phyloP scores from a whole-genome alignment of 768 basidiomycete genomes.

The Mycena sanguinolenta region DNA sequence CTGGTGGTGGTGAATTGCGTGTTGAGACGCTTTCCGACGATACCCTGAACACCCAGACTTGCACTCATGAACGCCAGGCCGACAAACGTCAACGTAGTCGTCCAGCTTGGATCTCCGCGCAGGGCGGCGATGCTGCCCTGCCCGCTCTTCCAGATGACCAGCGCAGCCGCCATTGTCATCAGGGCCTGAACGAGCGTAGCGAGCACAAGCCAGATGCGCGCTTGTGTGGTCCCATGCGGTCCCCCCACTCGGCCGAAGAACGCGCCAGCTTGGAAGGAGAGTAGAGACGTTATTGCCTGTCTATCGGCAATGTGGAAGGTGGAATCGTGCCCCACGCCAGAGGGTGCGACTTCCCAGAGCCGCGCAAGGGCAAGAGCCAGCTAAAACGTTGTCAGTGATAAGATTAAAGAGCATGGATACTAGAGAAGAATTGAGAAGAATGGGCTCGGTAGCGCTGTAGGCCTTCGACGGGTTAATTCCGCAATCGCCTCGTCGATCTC shows the following conservation, averaged over 20 bases:
- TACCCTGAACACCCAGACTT: slow-evolving; percentile 87
- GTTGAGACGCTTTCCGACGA: slow-evolving; percentile 84
- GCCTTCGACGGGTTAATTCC: too few relatives aligned
- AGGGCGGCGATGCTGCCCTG: slow-evolving; percentile 64
- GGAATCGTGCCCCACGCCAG: slow-evolving; percentile 58
- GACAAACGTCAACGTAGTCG: slow-evolving; percentile 73
- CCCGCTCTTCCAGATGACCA: slow-evolving; percentile 79
- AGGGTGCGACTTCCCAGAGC: slow-evolving; percentile 69
- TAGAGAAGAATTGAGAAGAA: slow-evolving; percentile 8
- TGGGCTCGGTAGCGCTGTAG: too few relatives aligned
- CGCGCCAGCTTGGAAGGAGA: slow-evolving; percentile 83
- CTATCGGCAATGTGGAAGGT: slow-evolving; percentile 84
- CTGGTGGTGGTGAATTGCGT: slow-evolving; percentile 87
- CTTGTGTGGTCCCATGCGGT: slow-evolving; percentile 78
- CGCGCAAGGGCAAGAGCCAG: slow-evolving; percentile 85
- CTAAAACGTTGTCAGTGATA: slow-evolving; percentile 50
- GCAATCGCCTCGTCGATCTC: too few relatives aligned
- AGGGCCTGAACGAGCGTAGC: slow-evolving; percentile 83
- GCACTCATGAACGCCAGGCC: slow-evolving; percentile 87
- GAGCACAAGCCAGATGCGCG: slow-evolving; percentile 78
- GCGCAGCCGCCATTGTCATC: slow-evolving; percentile 79
- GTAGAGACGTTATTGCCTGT: slow-evolving; percentile 83
- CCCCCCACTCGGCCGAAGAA: slow-evolving; percentile 87
- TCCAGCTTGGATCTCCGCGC: slow-evolving; percentile 80
- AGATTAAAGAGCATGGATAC: slow-evolving; percentile 3